A percentile compares a stretch with the other conserved stretches of the same genome.
Conservation (phyloP, 2,329 filamentous ascomycete genomes). For the Bipolaris zeicola region DNA sequence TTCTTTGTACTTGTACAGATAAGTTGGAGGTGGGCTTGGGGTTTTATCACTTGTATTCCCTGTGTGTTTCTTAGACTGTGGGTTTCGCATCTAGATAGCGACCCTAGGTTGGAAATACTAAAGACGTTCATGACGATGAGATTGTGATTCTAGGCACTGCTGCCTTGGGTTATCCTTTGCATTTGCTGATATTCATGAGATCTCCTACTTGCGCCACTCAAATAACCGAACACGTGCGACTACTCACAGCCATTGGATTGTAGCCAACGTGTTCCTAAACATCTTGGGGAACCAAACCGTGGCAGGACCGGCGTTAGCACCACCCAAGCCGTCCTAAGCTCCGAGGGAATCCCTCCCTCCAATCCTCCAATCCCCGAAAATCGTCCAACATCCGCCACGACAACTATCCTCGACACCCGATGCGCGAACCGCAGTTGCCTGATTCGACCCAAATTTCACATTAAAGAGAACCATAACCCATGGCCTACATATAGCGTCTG, state of each 20-base stretch:
- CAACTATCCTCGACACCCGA: not conserved
- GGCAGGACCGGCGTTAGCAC: constrained; percentile 11
- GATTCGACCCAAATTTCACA: not conserved
- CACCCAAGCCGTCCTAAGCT: constrained; percentile 9
- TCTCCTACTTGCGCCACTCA: not conserved
- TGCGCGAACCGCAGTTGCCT: not conserved
- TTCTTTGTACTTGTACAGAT: constrained; percentile 38
- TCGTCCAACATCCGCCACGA: not conserved
- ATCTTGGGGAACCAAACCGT: not conserved
- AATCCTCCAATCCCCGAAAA: not conserved
- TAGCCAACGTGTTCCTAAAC: constrained; percentile 10
- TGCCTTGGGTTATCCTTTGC: not conserved
- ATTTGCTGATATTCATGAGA: not conserved
- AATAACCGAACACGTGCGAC: constrained; percentile 1
- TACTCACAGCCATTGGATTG: not conserved
- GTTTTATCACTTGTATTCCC: constrained; percentile 1
- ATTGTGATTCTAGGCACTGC: not conserved
- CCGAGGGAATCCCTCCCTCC: not conserved
- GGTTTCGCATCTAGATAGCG: not conserved
- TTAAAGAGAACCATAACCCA: not conserved
- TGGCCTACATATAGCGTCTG: not conserved
- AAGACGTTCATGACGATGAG: constrained; percentile 6
- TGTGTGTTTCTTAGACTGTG: constrained; percentile 1
- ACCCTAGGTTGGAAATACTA: constrained; percentile 2
- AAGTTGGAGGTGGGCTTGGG: constrained; percentile 17